These are phyloP conservation scores for Emericellopsis atlantica DNA, from an alignment of 2,329 filamentous ascomycete species.

Conservation along the genomic window DNA sequence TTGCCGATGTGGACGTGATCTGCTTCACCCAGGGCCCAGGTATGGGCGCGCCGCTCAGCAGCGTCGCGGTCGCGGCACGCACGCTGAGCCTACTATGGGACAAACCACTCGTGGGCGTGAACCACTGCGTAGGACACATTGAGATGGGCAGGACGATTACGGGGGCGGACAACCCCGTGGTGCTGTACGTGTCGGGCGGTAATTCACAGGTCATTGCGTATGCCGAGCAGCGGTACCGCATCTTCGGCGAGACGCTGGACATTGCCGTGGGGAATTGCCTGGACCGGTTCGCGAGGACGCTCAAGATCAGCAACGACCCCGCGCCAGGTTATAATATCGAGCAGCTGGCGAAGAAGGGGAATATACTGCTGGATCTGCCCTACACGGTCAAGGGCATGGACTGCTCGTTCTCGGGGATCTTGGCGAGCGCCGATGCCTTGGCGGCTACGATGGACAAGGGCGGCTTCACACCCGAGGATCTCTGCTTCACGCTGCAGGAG, in stretches of 20 bases:
- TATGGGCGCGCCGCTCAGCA: slow-evolving; percentile 87
- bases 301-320: slow-evolving; percentile 88
- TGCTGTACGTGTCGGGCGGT: slow-evolving; percentile 88
- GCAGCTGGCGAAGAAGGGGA: slow-evolving; percentile 68
- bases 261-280: slow-evolving; percentile 97
- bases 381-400: slow-evolving; percentile 99
- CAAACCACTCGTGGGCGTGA: slow-evolving; percentile 84
- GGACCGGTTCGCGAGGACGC: slow-evolving; percentile 84
- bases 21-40: slow-evolving; percentile 94
- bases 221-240: slow-evolving; percentile 85
- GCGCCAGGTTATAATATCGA: slow-evolving; percentile 98
- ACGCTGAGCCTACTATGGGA: slow-evolving; percentile 74
- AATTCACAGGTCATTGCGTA: slow-evolving; percentile 99
- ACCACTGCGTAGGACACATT: slow-evolving; percentile 97
- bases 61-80: slow-evolving; percentile 74
- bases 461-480: slow-evolving; percentile 64
- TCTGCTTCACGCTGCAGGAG: slow-evolving; percentile 93
- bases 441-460: slow-evolving; percentile 50
- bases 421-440: slow-evolving; percentile 70
- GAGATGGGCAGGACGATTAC: slow-evolving; percentile 97
- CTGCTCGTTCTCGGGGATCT: slow-evolving; percentile 86
- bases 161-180: slow-evolving; percentile 79
- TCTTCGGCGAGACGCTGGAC: slow-evolving; percentile 95
- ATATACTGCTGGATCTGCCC: slow-evolving; percentile 70
- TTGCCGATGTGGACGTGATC: slow-evolving; percentile 71